Conservation (phyloP, 495 filamentous ascomycete species). For the Neurospora sp. region DNA sequence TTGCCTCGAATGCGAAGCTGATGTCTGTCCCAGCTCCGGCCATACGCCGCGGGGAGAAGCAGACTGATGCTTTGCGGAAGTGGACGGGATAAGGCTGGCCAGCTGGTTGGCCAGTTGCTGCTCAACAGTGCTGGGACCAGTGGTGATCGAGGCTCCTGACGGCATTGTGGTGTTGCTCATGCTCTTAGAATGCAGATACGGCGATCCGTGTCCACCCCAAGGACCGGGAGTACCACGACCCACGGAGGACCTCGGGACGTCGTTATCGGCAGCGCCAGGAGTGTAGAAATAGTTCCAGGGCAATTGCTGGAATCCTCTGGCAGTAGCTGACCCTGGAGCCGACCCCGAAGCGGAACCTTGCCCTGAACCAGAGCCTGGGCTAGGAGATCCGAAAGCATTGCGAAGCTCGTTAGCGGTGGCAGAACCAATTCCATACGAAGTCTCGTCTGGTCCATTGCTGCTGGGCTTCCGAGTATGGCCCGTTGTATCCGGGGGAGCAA, state of each 20-base stretch:
- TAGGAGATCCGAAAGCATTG: conserved; percentile 14
- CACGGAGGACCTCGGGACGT: not conserved
- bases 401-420: conserved; percentile 27
- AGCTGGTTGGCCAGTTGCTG: conserved; percentile 4
- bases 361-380: conserved; percentile 6
- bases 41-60: conserved; percentile 2
- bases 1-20: not conserved
- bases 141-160: not conserved
- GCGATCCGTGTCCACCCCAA: conserved; percentile 4
- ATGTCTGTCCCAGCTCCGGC: conserved; percentile 1
- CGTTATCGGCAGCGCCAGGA: conserved; percentile 18
- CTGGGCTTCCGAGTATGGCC: not conserved
- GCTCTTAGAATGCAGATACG: conserved; percentile 11
- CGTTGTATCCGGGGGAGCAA: conserved; percentile 23
- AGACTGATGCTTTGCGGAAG: not conserved
- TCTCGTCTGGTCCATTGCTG: conserved; percentile 15
- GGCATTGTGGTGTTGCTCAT: conserved; percentile 6
- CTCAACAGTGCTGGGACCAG: not conserved
- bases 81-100: not conserved
- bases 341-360: conserved; percentile 3
- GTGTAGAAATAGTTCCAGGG: conserved; percentile 36
- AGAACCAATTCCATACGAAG: conserved; percentile 33
- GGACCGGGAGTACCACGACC: not conserved
- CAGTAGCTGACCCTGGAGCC: conserved; percentile 25
- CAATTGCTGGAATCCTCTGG: conserved; percentile 29